Evolutionary conservation across 208 protist species (phyloP), one percentile per base, ranked within the genome.

Genomic region (Trypanosoma platydactyli): DNA sequence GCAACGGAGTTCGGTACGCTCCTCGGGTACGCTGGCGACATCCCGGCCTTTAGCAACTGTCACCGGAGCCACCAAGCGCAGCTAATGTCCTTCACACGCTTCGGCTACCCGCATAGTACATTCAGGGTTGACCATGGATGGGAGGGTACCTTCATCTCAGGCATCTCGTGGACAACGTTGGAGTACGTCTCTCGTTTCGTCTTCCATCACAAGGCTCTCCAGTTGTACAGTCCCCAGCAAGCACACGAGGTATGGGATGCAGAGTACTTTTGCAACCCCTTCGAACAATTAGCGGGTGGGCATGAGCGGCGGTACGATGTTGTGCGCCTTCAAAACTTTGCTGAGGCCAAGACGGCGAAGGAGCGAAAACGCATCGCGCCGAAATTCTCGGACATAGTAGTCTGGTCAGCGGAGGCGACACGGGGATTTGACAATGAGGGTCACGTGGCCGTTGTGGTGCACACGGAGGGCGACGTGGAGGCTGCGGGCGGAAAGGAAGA

Each of bases 131-230:
- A 49, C 42, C 5, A 1, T 35, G 40, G 20, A 9, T 0, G 3
- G 20, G 63, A 49, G 1, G 69, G 65, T 15, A 42, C 72, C 6
- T 48, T 82, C 46, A 84, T 82, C 70, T 77, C 78, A 0, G 77
- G 68, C 20, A 69, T 64, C 38, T 71, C 66, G 49, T 84, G 83
- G 76, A 41, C 41, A 7, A 42, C 74, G 1, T 68, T 76, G 18
- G 83, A 89, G 40, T 89, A 78, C 53, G 69, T 72, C 49, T 74
- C 76, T 40, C 77, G 84, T 13, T 86, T 81, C 76, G 27, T 82
- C 48, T 60, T 71, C 38, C 77, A 71, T 59, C 77, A 83, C 42
- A 68, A 70, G 33, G 83, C 80, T 7, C 5, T 86, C 5, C 58
- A 67, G 42, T 60, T 68, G 15, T 60, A 57, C n/a, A 55, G 71